Evolutionary conservation across 768 basidiomycete genomes (phyloP), one percentile per base, ranked within the genome.

Genomic region (Lyophyllum shimeji): DNA sequence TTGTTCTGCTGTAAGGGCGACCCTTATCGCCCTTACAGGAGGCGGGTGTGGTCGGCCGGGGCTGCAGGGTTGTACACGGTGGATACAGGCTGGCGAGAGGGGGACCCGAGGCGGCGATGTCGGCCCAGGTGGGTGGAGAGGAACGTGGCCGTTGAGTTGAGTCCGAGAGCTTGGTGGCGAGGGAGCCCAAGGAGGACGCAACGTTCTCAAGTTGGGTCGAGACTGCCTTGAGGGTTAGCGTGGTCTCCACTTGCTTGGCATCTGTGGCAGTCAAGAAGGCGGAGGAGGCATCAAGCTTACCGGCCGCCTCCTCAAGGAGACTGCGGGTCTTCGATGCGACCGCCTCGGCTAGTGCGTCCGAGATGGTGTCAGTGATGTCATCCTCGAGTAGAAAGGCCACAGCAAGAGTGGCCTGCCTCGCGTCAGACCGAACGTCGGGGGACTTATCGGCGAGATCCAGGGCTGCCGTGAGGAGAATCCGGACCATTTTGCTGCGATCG

Each of bases 331-430:
- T 54, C n/a, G 24, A 15, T 7, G 57, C 47, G 2, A 58, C 20
- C 15, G 46, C 27, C 0, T 50, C 40, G 5, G 42, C 47, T 2
- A 58, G 11, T 15, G 46, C 23, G 20, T 48, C 40, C 15, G 52
- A 49, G 20, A 45, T 24, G 15, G 15, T 33, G 37, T 58, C 52
- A 17, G 17, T 50, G 39, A 46, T 21, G 21, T 50, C 47, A 17
- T 57, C 43, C 18, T 58, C 57, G 7, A 58, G 40, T 11, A 58
- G 39, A 24, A 37, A 46, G 20, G 57, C 24, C 2, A 50, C 43
- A 1, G 44, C 52, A 4, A 53, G 46, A 31, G 54, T n/a, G 1
- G 48, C 43, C 18, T 45, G 34, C 11, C 25, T 50, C 2, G 39
- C 13, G 6, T 50, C 23, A 1, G 13, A 1, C 17, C 18, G 33